Evolutionary conservation across 768 basidiomycete genomes (phyloP).

Genomic region (Gymnopilus junonius): DNA sequence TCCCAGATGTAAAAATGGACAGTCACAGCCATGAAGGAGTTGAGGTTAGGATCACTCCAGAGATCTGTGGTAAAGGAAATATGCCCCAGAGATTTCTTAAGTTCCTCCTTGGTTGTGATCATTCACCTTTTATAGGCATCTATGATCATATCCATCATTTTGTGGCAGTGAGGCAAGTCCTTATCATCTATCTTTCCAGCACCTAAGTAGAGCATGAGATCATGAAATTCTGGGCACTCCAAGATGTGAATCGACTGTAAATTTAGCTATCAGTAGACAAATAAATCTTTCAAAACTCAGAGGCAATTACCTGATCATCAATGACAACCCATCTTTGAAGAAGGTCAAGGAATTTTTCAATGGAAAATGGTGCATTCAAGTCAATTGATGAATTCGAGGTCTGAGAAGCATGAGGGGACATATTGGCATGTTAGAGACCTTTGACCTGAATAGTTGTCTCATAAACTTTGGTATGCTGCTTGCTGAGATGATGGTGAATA

Average conservation of each 20-base stretch:
- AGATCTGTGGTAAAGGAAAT: slow-evolving; percentile 40
- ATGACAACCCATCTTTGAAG: slow-evolving; percentile 26
- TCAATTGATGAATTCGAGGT: too few species aligned
- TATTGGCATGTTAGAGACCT: not conserved
- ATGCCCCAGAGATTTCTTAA: slow-evolving; percentile 32
- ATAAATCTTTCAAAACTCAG: not conserved
- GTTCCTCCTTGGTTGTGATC: slow-evolving; percentile 16
- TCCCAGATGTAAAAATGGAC: slow-evolving; percentile 30
- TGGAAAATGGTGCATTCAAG: slow-evolving; percentile 22
- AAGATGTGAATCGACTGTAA: slow-evolving; percentile 41
- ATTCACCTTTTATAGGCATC: slow-evolving; percentile 23
- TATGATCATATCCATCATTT: slow-evolving; percentile 30
- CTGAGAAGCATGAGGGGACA: not conserved
- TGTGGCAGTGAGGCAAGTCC: slow-evolving; percentile 39
- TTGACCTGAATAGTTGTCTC: too few species aligned
- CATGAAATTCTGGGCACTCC: slow-evolving; percentile 35
- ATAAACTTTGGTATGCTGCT: too few species aligned
- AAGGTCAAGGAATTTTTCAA: slow-evolving; percentile 25
- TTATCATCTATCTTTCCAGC: slow-evolving; percentile 22
- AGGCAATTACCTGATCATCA: slow-evolving; percentile 37
- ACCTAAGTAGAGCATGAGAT: slow-evolving; percentile 32
- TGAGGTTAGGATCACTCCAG: slow-evolving; percentile 33
- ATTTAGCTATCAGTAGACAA: not conserved
- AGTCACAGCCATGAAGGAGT: slow-evolving; percentile 35
- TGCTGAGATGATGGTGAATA: too few species aligned